Conservation (phyloP, 2,329 filamentous ascomycete species). For the Pseudovirgaria hyperparasitica region DNA sequence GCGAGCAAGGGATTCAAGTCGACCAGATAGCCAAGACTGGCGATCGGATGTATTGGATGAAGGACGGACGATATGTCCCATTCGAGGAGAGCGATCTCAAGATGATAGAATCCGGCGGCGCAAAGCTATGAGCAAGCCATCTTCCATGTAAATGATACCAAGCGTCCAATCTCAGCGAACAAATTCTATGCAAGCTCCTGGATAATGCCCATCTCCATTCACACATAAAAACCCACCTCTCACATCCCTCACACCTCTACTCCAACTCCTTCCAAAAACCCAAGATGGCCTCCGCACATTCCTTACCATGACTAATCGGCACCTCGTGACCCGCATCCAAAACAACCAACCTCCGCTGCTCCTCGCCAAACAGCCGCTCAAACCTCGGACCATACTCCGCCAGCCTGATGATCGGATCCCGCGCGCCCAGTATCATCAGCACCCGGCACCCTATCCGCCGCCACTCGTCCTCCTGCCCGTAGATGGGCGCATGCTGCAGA, state of each 20-base stretch:
- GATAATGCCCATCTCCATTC: no score
- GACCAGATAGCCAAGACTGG: constrained; percentile 16
- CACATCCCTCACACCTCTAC: not conserved
- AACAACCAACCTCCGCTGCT: constrained; percentile 43
- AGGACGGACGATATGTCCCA: constrained; percentile 13
- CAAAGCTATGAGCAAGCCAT: no score
- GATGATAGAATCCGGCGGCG: constrained; percentile 12
- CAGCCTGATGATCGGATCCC: constrained; percentile 54
- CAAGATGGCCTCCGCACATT: constrained; percentile 43
- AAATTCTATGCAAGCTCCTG: no score
- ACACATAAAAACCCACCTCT: no score
- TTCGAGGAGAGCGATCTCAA: constrained; percentile 15
- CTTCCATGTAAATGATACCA: no score
- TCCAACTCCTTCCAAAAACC: constrained; percentile 21
- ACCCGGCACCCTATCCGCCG: constrained; percentile 41
- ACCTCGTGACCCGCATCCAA: constrained; percentile 55
- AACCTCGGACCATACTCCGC: no score
- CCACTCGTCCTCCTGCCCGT: constrained; percentile 52
- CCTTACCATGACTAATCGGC: constrained; percentile 46
- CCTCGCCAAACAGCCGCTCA: constrained; percentile 47
- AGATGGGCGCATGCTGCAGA: constrained; percentile 57
- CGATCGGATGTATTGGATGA: constrained; percentile 17
- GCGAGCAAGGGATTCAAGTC: constrained; percentile 52
- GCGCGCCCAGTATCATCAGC: constrained; percentile 51
- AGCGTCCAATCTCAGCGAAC: no score